phyloP scores from a whole-genome alignment of 2,329 filamentous ascomycete genomes.

The Cryphonectria nitschkei region DNA sequence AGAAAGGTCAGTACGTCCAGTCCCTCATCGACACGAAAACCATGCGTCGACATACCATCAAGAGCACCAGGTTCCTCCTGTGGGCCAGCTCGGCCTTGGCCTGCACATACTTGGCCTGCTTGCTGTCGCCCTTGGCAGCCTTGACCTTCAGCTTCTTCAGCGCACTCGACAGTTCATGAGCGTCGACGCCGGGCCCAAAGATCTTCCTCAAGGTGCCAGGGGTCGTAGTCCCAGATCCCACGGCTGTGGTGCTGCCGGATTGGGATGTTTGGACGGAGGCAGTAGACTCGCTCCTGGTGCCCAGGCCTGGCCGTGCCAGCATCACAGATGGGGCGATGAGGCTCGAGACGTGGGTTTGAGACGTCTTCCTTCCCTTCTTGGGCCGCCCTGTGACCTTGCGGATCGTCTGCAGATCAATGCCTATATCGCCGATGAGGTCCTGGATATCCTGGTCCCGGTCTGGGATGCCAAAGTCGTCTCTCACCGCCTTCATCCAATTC shows the following conservation, averaged over 20 bases:
- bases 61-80: constrained; percentile 26
- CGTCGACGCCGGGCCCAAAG: constrained; percentile 25
- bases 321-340: constrained; percentile 21
- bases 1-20: neutral
- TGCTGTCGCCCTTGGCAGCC: constrained; percentile 18
- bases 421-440: constrained; percentile 27
- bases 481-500: constrained; percentile 13
- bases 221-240: constrained; percentile 14
- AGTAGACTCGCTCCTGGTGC: constrained; percentile 15
- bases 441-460: constrained; percentile 24
- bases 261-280: constrained; percentile 3
- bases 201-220: constrained; percentile 22
- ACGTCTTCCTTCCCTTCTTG: constrained; percentile 15
- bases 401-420: constrained; percentile 27
- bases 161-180: constrained; percentile 21
- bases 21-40: too few relatives aligned
- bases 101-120: constrained; percentile 25
- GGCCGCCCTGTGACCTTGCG: constrained; percentile 16
- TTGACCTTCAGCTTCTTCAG: constrained; percentile 25
- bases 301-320: constrained; percentile 27
- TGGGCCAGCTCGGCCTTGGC: constrained; percentile 27
- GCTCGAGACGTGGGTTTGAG: constrained; percentile 19
- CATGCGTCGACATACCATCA: constrained; percentile 18
- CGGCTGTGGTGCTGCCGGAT: constrained; percentile 6
- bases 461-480: constrained; percentile 23